A percentile compares a stretch with the other conserved stretches of the same genome.
These are phyloP conservation scores for Cyathus striatus DNA, from an alignment of 768 basidiomycete genomes.

Conservation along the genomic window DNA sequence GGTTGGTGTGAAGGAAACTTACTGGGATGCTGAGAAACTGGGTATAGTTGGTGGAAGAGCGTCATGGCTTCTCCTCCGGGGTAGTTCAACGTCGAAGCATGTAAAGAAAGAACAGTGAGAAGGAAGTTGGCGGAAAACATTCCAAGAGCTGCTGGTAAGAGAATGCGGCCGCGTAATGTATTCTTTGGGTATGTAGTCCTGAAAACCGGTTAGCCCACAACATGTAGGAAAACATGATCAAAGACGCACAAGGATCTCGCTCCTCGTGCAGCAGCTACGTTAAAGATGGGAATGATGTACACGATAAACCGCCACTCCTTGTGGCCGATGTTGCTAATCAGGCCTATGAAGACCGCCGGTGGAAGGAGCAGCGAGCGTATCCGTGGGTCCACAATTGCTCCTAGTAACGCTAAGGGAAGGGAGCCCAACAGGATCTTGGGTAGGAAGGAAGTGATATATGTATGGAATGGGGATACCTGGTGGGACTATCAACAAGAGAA, in stretches of 20 bases:
- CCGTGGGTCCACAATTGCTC: slow-evolving; percentile 39
- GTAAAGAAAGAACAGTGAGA: slow-evolving; percentile 46
- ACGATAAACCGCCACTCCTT: slow-evolving; percentile 98
- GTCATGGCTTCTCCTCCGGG: slow-evolving; percentile 79
- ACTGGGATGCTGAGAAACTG: slow-evolving; percentile 17
- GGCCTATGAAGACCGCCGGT: slow-evolving; percentile 43
- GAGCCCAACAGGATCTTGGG: slow-evolving; percentile 75
- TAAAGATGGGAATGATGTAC: slow-evolving; percentile 79
- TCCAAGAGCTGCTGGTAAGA: slow-evolving; percentile 38
- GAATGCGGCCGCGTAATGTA: slow-evolving; percentile 39
- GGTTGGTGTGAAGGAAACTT: slow-evolving; percentile 1
- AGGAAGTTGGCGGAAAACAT: slow-evolving; percentile 49
- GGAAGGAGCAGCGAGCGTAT: slow-evolving; percentile 48
- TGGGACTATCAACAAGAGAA: slow-evolving; percentile 17
- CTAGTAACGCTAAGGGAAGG: slow-evolving; percentile 56
- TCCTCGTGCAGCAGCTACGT: slow-evolving; percentile 71
- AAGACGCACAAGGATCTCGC: slow-evolving; percentile 55
- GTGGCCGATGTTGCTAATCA: slow-evolving; percentile 78
- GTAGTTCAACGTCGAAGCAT: slow-evolving; percentile 73
- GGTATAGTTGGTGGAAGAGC: slow-evolving; percentile 51
- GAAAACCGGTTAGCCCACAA: not conserved
- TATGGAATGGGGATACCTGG: slow-evolving; percentile 60
- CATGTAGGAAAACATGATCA: not conserved
- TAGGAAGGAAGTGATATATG: slow-evolving; percentile 63
- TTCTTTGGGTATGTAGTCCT: no score